Conservation (phyloP, 116 monocot species). For the Cymodocea nodosa region DNA sequence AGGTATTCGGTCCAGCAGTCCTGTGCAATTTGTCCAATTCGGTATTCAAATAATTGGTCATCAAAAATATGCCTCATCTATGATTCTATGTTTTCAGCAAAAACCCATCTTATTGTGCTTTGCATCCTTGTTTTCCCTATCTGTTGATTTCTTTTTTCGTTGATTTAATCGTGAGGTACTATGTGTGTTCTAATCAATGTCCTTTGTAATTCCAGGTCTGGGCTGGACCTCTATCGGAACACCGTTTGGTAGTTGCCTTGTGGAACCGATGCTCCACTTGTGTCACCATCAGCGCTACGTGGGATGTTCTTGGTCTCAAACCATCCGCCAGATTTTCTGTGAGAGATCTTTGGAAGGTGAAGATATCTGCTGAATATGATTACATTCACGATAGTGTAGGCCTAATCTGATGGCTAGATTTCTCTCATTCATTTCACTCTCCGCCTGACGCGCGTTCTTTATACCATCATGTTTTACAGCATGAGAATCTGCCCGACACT, state of each 20-base stretch:
- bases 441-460: neutral
- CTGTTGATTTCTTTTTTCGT: too few species aligned
- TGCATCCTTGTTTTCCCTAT: too few species aligned
- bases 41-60: too few species aligned
- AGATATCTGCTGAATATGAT: neutral
- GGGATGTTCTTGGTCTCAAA: constrained; percentile 54
- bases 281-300: constrained; percentile 40
- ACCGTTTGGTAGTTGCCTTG: constrained; percentile 39
- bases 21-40: too few species aligned
- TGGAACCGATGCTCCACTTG: constrained; percentile 74
- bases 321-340: constrained; percentile 32
- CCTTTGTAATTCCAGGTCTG: constrained; percentile 45
- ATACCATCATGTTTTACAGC: constrained; percentile 23
- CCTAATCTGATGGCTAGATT: neutral
- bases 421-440: too few species aligned
- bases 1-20: too few species aligned
- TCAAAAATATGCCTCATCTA: too few species aligned
- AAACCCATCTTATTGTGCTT: too few species aligned
- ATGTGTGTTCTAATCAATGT: neutral
- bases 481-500: constrained; percentile 36
- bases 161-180: too few species aligned
- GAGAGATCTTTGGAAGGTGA: constrained; percentile 90
- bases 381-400: too few species aligned
- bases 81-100: too few species aligned
- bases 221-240: constrained; percentile 79